Conservation (phyloP, 1,139 yeast species). For the Geotrichum australiense region DNA sequence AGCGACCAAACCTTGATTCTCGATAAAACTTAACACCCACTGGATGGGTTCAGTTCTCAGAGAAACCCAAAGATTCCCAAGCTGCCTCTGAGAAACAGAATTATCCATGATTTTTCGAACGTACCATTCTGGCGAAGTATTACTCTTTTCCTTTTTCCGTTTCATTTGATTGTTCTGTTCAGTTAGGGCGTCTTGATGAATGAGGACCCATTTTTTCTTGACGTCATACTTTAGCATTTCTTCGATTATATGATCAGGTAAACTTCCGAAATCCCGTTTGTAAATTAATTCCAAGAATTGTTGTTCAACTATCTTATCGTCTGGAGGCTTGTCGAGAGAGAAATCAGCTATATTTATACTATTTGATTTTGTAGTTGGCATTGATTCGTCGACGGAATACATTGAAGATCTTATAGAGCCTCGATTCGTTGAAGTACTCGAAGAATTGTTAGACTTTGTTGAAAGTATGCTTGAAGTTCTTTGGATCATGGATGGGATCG, state of each 20-base stretch:
- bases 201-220: slow-evolving; percentile 86
- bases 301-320: slow-evolving; percentile 31
- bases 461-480: slow-evolving; percentile 7
- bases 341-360: slow-evolving; percentile 4
- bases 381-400: slow-evolving; percentile 6
- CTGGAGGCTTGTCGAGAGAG: slow-evolving; percentile 24
- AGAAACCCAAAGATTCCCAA: slow-evolving; percentile 84
- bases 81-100: slow-evolving; percentile 58
- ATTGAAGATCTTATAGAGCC: slow-evolving; percentile 7
- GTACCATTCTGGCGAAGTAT: slow-evolving; percentile 65
- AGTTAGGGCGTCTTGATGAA: slow-evolving; percentile 77
- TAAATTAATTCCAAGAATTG: slow-evolving; percentile 40
- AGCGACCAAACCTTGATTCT: slow-evolving; percentile 84
- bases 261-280: slow-evolving; percentile 71
- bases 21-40: slow-evolving; percentile 81
- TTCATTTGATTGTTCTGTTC: slow-evolving; percentile 59
- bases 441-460: slow-evolving; percentile 3
- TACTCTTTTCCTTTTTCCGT: slow-evolving; percentile 32
- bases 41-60: slow-evolving; percentile 84
- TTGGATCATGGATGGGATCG: slow-evolving; percentile 1
- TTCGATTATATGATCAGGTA: slow-evolving; percentile 69
- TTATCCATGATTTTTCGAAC: slow-evolving; percentile 69
- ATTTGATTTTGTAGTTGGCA: slow-evolving; percentile 4
- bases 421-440: slow-evolving; percentile 2
- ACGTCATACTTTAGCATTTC: slow-evolving; percentile 71